Conservation (phyloP, 2,329 filamentous ascomycete genomes). For the Hymenoscyphus fraxineus region DNA sequence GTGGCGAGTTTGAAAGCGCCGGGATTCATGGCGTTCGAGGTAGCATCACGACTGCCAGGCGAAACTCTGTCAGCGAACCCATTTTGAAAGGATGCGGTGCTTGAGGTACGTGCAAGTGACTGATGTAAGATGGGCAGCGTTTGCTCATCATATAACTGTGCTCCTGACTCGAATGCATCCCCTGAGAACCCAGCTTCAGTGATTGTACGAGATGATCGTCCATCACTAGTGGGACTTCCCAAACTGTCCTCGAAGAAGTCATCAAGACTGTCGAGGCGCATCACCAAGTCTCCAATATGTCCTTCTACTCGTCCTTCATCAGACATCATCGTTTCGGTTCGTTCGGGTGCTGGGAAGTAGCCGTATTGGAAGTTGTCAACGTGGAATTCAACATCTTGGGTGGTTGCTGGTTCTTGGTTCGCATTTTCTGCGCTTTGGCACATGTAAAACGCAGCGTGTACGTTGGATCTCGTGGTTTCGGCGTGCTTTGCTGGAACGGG, state of each 20-base stretch:
- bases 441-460: slow-evolving; percentile 94
- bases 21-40: slow-evolving; percentile 59
- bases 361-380: slow-evolving; percentile 67
- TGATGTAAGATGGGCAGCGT: slow-evolving; percentile 87
- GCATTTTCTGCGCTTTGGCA: slow-evolving; percentile 67
- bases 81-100: slow-evolving; percentile 76
- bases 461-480: slow-evolving; percentile 79
- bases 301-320: slow-evolving; percentile 64
- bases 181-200: slow-evolving; percentile 63
- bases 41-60: slow-evolving; percentile 55
- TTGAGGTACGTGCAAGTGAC: slow-evolving; percentile 67
- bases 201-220: slow-evolving; percentile 58
- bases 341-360: slow-evolving; percentile 62
- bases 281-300: slow-evolving; percentile 78
- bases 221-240: slow-evolving; percentile 55
- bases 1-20: slow-evolving; percentile 51
- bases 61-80: slow-evolving; percentile 74
- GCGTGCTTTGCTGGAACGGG: slow-evolving; percentile 89
- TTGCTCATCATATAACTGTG: slow-evolving; percentile 86
- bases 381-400: slow-evolving; percentile 86
- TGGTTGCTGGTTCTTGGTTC: slow-evolving; percentile 58
- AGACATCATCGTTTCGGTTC: slow-evolving; percentile 89
- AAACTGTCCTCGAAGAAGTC: slow-evolving; percentile 73
- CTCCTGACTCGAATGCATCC: slow-evolving; percentile 67
- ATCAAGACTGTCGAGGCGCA: slow-evolving; percentile 73